Evolutionary conservation across 2,329 filamentous ascomycete genomes (phyloP), one percentile per base, ranked within the genome.

Genomic region (Blastomyces parvus): DNA sequence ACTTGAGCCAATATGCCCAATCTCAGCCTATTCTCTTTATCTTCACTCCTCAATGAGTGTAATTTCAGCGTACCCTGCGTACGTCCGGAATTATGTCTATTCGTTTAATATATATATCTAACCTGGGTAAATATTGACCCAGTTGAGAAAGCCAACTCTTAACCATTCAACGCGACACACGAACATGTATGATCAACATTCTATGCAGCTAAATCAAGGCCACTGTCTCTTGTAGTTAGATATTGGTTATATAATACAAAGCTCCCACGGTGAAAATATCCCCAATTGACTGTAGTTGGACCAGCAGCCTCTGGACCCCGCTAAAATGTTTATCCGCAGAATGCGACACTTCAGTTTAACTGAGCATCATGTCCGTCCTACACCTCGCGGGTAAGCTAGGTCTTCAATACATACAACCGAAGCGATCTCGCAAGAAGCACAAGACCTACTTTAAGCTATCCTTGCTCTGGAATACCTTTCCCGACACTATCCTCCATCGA

Each of bases 281-380:
- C n/a, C 7, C 6, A n/a, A 44, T 44, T 8, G 17, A 50, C 58
- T 38, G 63, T 62, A 17, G 55, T 56, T n/a, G 42, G 19, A 42
- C 40, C 1, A 42, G 5, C n/a, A 13, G 1, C 44, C 7, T 30
- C 14, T 14, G n/a, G 17, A 56, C 30, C 30, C 53, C 53, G 53
- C 53, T 38, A 38, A 22, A 56, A 56, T 38, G 53, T 38, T 56
- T 56, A 56, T 56, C 53, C 53, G 53, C 19, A n/a, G 36, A 38
- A 38, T 38, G 36, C 5, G n/a, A n/a, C n/a, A n/a, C n/a, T 33
- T 33, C 5, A 33, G 33, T 33, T 8, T 36, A 36, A 36, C 33
- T 8, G 11, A 33, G 1, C 33, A 33, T 11, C 33, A 36, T 36
- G n/a, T n/a, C n/a, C n/a, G n/a, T n/a, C n/a, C n/a, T n/a, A n/a